phyloP scores from a whole-genome alignment of 1,284 basidiomycete genomes.

The Agroathelia rolfsii region DNA sequence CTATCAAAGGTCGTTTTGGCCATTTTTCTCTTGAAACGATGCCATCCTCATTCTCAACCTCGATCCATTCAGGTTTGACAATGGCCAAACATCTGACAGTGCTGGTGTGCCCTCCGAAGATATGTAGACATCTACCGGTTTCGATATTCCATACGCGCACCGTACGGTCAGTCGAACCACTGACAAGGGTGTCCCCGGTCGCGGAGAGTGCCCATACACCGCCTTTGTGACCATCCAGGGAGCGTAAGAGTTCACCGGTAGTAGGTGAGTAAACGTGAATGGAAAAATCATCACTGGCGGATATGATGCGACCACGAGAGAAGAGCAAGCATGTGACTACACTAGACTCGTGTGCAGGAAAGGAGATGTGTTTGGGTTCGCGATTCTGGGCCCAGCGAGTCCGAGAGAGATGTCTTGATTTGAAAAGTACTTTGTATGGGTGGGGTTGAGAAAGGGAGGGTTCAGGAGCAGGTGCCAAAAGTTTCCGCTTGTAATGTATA shows the following conservation, averaged over 20 bases:
- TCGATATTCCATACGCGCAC: constrained; percentile 89
- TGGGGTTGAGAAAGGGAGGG: constrained; percentile 58
- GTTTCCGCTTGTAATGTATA: constrained; percentile 47
- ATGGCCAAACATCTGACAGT: constrained; percentile 89
- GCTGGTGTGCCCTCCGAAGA: constrained; percentile 89
- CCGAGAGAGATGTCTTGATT: constrained; percentile 70
- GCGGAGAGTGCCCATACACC: constrained; percentile 92
- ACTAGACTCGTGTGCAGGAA: constrained; percentile 79
- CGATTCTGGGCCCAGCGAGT: constrained; percentile 69
- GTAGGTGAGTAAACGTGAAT: constrained; percentile 85
- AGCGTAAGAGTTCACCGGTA: constrained; percentile 65
- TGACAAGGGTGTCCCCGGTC: constrained; percentile 79
- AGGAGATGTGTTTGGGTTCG: constrained; percentile 68
- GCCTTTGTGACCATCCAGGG: constrained; percentile 84
- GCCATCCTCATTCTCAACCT: constrained; percentile 53
- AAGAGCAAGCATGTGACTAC: constrained; percentile 93
- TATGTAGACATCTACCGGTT: constrained; percentile 74
- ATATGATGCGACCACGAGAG: constrained; percentile 88
- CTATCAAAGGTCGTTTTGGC: constrained; percentile 82
- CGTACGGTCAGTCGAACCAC: constrained; percentile 89
- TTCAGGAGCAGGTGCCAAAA: constrained; percentile 28
- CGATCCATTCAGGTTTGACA: constrained; percentile 76
- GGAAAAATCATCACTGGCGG: constrained; percentile 88
- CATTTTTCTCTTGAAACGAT: constrained; percentile 58
- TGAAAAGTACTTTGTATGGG: constrained; percentile 81